Base-by-base conservation (phyloP, 2,329 filamentous ascomycete species). In the Chrysoporthe puriensis region DNA sequence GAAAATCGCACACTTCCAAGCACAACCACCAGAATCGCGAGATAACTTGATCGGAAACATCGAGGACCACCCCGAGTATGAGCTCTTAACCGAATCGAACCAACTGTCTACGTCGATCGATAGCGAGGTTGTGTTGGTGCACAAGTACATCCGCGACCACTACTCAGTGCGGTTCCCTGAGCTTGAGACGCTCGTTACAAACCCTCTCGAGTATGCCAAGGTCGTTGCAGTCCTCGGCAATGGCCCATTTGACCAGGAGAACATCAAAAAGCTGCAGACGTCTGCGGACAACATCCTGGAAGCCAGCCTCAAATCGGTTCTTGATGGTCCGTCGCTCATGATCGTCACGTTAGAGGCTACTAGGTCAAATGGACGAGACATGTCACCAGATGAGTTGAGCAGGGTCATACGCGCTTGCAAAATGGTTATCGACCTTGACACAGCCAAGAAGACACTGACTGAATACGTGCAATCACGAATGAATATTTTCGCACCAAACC, bases 381-480 rank as follows among this genome's bases (percentile, higher is more conserved):
- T 99, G 79, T 87, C 86, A 3, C 83, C 89, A n/a, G 82, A 88
- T 5, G 93, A 97, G 77, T 84, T 98, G 6, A 84, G 90, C 62
- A 85, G 87, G 36, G 90, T 97, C 26, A 81, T 91, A 40, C 85
- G 87, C 63, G 95, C 94, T 9, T 97, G 94, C 79, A 88, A 94
- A 71, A 96, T 96, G 88, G 91, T 93, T 11, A 84, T 98, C n/a
- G 86, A 90, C 48, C 88, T 99, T 11, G 93, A 98, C 77, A 89
- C 86, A 72, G 94, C 95, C 40, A 97, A 97, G 79, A 90, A 87
- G 70, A 91, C 90, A 0, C 85, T 99, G 65, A 97, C 93, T 1
- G 91, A 96, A 76, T 99, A 97, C 75, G 96, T 99, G 18, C 93
- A 97, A 79, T 97, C 95, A 46, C 92, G 96, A 70, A 98, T 99